Conservation (phyloP, 148 eudicot species). For the Camellia japonica region DNA sequence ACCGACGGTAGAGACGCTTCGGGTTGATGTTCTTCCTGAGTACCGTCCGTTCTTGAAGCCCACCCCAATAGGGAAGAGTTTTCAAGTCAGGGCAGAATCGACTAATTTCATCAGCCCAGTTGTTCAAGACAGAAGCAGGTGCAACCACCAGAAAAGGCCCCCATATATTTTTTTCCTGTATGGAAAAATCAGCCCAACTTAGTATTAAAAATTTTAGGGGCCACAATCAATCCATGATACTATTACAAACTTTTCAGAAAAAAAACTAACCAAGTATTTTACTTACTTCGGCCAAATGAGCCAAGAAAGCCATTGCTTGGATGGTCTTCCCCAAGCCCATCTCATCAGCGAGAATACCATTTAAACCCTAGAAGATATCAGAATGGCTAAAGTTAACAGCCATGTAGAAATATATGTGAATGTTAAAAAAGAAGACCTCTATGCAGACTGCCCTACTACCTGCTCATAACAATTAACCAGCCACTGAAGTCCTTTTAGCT, state of each 20-base stretch:
- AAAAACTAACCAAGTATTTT: conserved; percentile 2
- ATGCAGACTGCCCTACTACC: conserved; percentile 35
- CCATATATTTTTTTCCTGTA: conserved; percentile 96
- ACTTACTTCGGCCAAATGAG: conserved; percentile 97
- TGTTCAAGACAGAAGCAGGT: conserved; percentile 96
- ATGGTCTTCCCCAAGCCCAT: conserved; percentile 99
- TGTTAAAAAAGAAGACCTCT: not conserved
- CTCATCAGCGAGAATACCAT: conserved; percentile 99
- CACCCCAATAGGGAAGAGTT: conserved; percentile 99
- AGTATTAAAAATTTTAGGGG: not conserved
- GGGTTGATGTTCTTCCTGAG: conserved; percentile 92
- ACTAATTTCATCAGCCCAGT: conserved; percentile 98
- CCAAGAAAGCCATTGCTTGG: conserved; percentile 98
- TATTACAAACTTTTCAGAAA: not conserved
- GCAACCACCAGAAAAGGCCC: conserved; percentile 99
- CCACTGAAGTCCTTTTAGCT: conserved; percentile 98
- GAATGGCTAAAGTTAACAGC: conserved; percentile 7
- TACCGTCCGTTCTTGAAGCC: conserved; percentile 80
- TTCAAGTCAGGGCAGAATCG: conserved; percentile 96
- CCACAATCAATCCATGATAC: conserved; percentile 21
- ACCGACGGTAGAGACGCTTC: conserved; percentile 97
- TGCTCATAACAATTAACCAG: conserved; percentile 98
- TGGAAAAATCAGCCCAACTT: conserved; percentile 22
- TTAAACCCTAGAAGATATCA: conserved; percentile 65
- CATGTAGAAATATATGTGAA: not conserved